phyloP scores from a whole-genome alignment of 192 early-diverging fungal genomes.

The Mortierella antarctica region DNA sequence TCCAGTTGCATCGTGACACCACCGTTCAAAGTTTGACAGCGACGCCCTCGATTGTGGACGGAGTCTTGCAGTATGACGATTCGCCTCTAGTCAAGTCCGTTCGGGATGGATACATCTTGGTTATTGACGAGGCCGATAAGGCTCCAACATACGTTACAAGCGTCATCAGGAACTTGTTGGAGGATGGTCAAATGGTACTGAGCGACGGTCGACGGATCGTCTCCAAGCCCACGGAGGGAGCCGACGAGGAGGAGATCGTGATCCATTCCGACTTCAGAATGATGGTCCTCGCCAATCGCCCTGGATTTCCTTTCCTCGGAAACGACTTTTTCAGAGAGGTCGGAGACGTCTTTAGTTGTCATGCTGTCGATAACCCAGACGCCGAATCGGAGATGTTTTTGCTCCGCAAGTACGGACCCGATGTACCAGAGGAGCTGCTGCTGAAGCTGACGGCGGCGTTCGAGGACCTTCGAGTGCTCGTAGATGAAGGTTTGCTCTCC shows the following conservation, averaged over 20 bases:
- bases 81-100: constrained; percentile 71
- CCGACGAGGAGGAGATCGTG: constrained; percentile 59
- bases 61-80: constrained; percentile 76
- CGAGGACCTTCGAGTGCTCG: constrained; percentile 73
- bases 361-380: constrained; percentile 85
- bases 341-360: constrained; percentile 81
- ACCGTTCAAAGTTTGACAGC: constrained; percentile 82
- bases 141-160: constrained; percentile 84
- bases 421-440: constrained; percentile 75
- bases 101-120: constrained; percentile 69
- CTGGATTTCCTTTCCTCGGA: constrained; percentile 79
- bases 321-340: constrained; percentile 88
- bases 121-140: constrained; percentile 88
- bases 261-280: constrained; percentile 80
- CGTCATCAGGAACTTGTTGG: constrained; percentile 76
- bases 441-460: constrained; percentile 75
- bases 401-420: constrained; percentile 75
- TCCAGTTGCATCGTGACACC: constrained; percentile 83
- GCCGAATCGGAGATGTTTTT: constrained; percentile 77
- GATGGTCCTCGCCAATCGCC: constrained; percentile 87
- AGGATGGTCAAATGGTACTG: constrained; percentile 84
- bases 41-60: constrained; percentile 77
- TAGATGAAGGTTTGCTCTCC: constrained; percentile 79
- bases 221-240: constrained; percentile 57
- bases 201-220: constrained; percentile 80